A percentile compares a stretch with the other conserved stretches of the same genome.
Evolutionary conservation across 148 eudicot species (phyloP).

Genomic region (Bassia scoparia): DNA sequence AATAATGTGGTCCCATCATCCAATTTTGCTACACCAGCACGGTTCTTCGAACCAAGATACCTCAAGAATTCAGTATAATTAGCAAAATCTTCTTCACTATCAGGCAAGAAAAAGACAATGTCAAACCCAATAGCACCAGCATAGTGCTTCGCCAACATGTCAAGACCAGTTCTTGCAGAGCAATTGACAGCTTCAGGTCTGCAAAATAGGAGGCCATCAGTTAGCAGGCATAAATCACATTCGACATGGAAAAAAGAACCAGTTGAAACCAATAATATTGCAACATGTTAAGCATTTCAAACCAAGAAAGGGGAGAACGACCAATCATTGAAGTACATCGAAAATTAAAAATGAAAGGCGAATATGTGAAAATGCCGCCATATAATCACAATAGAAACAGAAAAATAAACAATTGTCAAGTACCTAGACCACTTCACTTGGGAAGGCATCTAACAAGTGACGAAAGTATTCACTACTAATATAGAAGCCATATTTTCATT

Average conservation of each 20-base stretch:
- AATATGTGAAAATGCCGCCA: no score
- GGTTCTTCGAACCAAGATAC: constrained; percentile 66
- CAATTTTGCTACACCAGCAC: constrained; percentile 92
- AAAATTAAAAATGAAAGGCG: no score
- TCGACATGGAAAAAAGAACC: not conserved
- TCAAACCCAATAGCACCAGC: constrained; percentile 70
- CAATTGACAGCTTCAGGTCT: constrained; percentile 85
- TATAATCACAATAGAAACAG: no score
- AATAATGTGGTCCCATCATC: constrained; percentile 91
- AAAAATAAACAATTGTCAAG: not conserved
- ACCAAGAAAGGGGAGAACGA: no score
- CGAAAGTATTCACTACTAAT: no score
- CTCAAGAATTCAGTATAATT: constrained; percentile 83
- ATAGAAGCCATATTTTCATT: no score
- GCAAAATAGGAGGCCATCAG: constrained; percentile 21
- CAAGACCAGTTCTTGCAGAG: constrained; percentile 89
- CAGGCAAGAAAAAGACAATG: constrained; percentile 81
- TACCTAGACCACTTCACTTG: no score
- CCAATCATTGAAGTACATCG: no score
- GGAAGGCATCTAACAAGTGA: no score
- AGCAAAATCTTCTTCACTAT: constrained; percentile 89
- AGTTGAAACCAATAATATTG: not conserved
- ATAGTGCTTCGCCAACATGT: constrained; percentile 76
- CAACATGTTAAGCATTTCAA: not conserved
- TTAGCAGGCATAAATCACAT: not conserved